Evolutionary conservation across 2,329 filamentous ascomycete species (phyloP).

Genomic region (Aspergillus caelatus): DNA sequence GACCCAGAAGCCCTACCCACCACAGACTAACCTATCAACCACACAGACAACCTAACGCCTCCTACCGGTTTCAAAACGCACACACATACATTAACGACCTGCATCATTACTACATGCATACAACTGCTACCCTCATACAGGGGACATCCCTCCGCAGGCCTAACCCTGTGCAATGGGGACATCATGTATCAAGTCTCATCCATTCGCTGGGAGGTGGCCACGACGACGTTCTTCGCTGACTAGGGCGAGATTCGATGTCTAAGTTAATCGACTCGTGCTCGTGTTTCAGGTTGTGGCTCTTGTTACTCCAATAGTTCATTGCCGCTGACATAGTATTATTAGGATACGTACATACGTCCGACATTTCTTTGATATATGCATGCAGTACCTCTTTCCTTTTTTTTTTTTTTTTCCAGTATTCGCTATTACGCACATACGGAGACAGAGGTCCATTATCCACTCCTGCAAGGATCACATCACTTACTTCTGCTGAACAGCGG

Average conservation of each 20-base stretch:
- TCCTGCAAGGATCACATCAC: conserved; percentile 1
- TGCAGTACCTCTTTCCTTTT: background rate
- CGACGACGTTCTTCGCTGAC: background rate
- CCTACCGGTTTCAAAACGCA: conserved; percentile 2
- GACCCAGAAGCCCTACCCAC: conserved; percentile 1
- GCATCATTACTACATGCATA: conserved; percentile 1
- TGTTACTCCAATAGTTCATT: background rate
- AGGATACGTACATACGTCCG: background rate
- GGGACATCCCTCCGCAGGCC: background rate
- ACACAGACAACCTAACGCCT: background rate
- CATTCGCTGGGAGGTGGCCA: background rate
- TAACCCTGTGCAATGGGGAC: background rate
- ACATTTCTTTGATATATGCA: background rate
- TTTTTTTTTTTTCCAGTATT: background rate
- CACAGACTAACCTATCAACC: background rate
- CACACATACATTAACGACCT: conserved; percentile 2
- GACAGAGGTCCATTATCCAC: background rate
- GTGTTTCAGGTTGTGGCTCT: background rate
- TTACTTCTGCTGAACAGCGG: background rate
- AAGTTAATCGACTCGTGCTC: conserved; percentile 6
- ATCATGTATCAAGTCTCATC: background rate
- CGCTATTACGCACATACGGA: background rate
- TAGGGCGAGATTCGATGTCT: background rate
- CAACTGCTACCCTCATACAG: background rate
- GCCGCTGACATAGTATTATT: background rate